Percentiles rank a stretch among this genome's conserved stretches.
Conservation (phyloP, 2,329 filamentous ascomycete species). For the Colletotrichum sansevieriae region DNA sequence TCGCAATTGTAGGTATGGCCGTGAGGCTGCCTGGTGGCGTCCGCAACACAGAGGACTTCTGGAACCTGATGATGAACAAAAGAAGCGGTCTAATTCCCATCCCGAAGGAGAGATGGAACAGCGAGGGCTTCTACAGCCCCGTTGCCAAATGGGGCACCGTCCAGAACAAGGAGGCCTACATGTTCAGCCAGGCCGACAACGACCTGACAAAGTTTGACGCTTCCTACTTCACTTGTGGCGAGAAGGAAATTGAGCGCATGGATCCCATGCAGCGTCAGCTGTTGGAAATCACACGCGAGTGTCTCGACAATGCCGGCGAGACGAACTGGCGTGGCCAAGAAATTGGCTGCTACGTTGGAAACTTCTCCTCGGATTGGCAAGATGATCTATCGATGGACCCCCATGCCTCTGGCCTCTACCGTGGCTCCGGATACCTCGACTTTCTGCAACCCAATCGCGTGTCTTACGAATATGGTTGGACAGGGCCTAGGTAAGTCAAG, state of each 20-base stretch:
- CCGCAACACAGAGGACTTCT: constrained; percentile 45
- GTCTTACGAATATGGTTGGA: constrained; percentile 50
- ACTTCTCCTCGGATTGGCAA: constrained; percentile 48
- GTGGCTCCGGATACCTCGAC: constrained; percentile 40
- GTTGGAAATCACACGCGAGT: constrained; percentile 48
- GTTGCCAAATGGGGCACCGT: constrained; percentile 35
- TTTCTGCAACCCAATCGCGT: constrained; percentile 49
- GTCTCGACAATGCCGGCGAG: constrained; percentile 48
- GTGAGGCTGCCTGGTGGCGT: constrained; percentile 50
- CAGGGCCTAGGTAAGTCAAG: constrained; percentile 47
- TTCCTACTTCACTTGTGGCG: constrained; percentile 49
- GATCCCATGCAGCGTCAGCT: constrained; percentile 49
- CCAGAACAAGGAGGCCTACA: constrained; percentile 41
- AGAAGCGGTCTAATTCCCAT: constrained; percentile 44
- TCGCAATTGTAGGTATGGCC: constrained; percentile 51
- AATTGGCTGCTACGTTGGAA: constrained; percentile 48
- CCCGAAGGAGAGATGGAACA: constrained; percentile 47
- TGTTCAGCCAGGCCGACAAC: constrained; percentile 42
- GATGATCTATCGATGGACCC: constrained; percentile 38
- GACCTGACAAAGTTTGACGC: constrained; percentile 48
- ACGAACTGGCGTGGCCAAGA: constrained; percentile 45
- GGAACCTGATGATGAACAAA: constrained; percentile 50
- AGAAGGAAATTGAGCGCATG: constrained; percentile 46
- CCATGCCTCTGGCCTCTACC: constrained; percentile 40
- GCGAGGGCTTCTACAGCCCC: constrained; percentile 43